Conservation (phyloP, 495 filamentous ascomycete genomes). For the Pyrenula massariospora region DNA sequence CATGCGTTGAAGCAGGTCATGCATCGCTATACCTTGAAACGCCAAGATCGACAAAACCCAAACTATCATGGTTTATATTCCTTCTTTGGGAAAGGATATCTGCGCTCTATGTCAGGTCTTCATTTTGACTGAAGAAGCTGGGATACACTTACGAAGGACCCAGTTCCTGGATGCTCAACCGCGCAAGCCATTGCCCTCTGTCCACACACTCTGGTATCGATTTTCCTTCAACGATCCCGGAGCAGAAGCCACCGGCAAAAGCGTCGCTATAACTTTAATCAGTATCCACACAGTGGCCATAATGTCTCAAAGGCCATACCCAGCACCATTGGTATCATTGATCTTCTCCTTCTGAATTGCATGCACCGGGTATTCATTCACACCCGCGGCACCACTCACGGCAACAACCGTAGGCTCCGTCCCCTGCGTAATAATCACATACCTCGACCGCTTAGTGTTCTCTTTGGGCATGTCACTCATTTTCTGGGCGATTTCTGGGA, state of each 20-base stretch:
- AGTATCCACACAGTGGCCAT: slow-evolving; percentile 5
- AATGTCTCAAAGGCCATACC: slow-evolving; percentile 31
- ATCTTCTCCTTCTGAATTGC: slow-evolving; percentile 63
- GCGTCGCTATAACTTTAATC: slow-evolving; percentile 53
- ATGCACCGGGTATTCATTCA: slow-evolving; percentile 71
- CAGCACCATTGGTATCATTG: slow-evolving; percentile 91
- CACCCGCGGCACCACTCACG: slow-evolving; percentile 46
- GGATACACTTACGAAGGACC: slow-evolving; percentile 74
- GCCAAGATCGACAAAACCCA: background rate
- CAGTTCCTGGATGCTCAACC: slow-evolving; percentile 80
- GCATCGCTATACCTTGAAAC: background rate
- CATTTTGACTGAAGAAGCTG: background rate
- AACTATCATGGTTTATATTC: slow-evolving; percentile 34
- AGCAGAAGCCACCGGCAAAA: slow-evolving; percentile 87
- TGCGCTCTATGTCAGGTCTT: slow-evolving; percentile 15
- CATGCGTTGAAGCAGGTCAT: background rate
- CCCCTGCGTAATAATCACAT: slow-evolving; percentile 89
- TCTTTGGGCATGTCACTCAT: slow-evolving; percentile 83
- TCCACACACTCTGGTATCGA: slow-evolving; percentile 63
- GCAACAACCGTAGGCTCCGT: slow-evolving; percentile 80
- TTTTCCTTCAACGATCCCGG: slow-evolving; percentile 78
- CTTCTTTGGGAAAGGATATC: slow-evolving; percentile 77
- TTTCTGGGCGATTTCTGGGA: slow-evolving; percentile 77
- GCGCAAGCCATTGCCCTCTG: slow-evolving; percentile 92
- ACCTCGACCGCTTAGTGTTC: slow-evolving; percentile 65